A percentile compares a stretch with the other conserved stretches of the same genome.
These are phyloP conservation scores for Fusarium falciforme DNA, from an alignment of 2,329 filamentous ascomycete genomes.

Conservation along the genomic window DNA sequence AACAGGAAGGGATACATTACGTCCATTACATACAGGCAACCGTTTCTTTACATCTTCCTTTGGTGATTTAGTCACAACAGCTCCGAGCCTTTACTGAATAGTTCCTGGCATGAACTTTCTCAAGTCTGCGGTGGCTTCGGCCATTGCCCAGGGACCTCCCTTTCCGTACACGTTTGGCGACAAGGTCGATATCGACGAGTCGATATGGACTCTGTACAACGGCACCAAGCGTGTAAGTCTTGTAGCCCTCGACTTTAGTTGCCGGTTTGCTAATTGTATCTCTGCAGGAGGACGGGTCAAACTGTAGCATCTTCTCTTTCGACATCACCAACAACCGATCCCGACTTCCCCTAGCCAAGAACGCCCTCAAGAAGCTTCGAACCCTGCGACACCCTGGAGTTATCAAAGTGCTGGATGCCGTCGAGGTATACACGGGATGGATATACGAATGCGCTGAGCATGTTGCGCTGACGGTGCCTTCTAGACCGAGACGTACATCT, in stretches of 20 bases:
- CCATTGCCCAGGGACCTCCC: conserved; percentile 92
- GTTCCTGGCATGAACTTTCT: conserved; percentile 85
- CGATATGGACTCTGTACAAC: conserved; percentile 96
- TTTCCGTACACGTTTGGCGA: conserved; percentile 96
- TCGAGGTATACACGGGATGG: conserved; percentile 72
- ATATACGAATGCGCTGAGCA: conserved; percentile 2
- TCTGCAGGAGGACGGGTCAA: conserved; percentile 86
- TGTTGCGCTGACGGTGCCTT: conserved; percentile 37
- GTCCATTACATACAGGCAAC: background rate
- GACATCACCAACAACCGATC: conserved; percentile 85
- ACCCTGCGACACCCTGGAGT: conserved; percentile 95
- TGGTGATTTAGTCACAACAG: background rate
- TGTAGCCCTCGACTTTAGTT: background rate
- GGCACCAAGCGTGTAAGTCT: conserved; percentile 83
- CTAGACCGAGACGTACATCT: conserved; percentile 92
- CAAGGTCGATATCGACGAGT: conserved; percentile 89
- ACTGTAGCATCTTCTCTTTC: conserved; percentile 97
- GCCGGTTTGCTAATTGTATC: background rate
- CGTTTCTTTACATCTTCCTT: background rate
- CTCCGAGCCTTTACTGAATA: background rate
- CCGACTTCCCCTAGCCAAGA: conserved; percentile 86
- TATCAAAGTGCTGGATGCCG: conserved; percentile 91
- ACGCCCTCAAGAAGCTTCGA: conserved; percentile 92
- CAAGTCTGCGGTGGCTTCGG: conserved; percentile 96
- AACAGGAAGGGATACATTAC: conserved; percentile 17